phyloP scores from a whole-genome alignment of 176 grass and related monocot genomes.

The Raddia distichophylla region DNA sequence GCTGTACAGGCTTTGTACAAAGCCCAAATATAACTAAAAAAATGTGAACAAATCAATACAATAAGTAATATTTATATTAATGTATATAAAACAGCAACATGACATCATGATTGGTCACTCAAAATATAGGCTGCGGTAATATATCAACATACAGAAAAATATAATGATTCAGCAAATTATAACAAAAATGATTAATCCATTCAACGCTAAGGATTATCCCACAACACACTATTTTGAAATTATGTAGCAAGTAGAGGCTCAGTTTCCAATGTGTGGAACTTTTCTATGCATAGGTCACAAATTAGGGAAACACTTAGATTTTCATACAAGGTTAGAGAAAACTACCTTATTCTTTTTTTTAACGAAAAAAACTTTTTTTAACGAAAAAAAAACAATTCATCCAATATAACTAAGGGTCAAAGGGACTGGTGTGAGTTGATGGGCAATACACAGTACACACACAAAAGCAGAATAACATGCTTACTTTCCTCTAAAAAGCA shows the following conservation, averaged over 20 bases:
- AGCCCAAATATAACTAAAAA: not conserved
- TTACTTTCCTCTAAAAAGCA: not conserved
- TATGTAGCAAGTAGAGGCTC: not conserved
- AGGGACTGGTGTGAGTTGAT: not conserved
- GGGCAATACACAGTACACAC: not conserved
- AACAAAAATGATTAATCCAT: conserved; percentile 1
- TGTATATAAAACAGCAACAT: not conserved
- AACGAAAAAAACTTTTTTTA: not conserved
- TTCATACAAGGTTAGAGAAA: not conserved
- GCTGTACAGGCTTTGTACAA: not conserved
- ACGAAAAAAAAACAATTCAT: not conserved
- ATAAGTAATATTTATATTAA: not conserved
- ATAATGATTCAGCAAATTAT: no score
- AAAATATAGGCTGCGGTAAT: not conserved
- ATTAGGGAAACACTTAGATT: not conserved
- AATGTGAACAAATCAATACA: not conserved
- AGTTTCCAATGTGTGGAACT: not conserved
- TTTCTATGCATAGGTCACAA: not conserved
- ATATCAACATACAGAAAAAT: not conserved
- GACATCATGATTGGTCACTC: not conserved
- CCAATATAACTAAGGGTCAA: not conserved
- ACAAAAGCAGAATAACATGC: not conserved
- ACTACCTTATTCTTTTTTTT: not conserved
- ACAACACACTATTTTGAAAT: conserved; percentile 11
- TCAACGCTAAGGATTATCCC: not conserved